Evolutionary conservation across 2,329 filamentous ascomycete genomes (phyloP).

Genomic region (Aspergillus glaucus): DNA sequence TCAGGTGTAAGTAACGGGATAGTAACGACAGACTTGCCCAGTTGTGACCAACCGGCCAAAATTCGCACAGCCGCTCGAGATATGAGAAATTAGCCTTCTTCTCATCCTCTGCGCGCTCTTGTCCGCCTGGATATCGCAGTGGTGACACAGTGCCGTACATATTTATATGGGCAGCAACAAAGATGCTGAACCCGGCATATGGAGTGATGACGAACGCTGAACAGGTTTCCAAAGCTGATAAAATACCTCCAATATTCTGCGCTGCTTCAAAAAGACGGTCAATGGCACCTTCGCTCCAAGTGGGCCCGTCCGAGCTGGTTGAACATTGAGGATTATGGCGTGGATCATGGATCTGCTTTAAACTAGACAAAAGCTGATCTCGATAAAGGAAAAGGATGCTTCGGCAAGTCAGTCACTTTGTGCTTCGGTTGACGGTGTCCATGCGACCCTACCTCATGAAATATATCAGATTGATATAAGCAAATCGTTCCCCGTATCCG

Average conservation of each 20-base stretch:
- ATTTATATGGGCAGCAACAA: conserved; percentile 33
- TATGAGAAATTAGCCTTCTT: conserved; percentile 27
- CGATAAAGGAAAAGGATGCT: conserved; percentile 32
- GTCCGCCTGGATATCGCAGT: conserved; percentile 26
- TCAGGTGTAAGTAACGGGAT: neutral
- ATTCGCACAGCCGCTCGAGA: conserved; percentile 25
- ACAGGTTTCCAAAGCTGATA: conserved; percentile 25
- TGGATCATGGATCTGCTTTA: conserved; percentile 14
- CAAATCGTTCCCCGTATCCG: conserved; percentile 31
- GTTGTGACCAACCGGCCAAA: conserved; percentile 30
- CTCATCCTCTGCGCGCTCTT: conserved; percentile 24
- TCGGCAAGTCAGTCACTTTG: neutral
- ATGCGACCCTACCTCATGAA: conserved; percentile 27
- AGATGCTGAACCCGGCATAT: conserved; percentile 33
- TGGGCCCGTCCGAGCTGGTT: conserved; percentile 7
- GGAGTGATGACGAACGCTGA: conserved; percentile 29
- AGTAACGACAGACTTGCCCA: conserved; percentile 20
- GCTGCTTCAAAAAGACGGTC: conserved; percentile 27
- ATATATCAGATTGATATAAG: conserved; percentile 33
- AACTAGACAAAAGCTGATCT: conserved; percentile 27
- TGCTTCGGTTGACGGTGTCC: neutral
- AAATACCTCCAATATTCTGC: conserved; percentile 25
- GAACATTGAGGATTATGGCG: conserved; percentile 13
- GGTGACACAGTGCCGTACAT: conserved; percentile 33
- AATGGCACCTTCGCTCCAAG: conserved; percentile 17